Base-by-base conservation (phyloP, 2,329 filamentous ascomycete species). In the Hypoxylon sp. region DNA sequence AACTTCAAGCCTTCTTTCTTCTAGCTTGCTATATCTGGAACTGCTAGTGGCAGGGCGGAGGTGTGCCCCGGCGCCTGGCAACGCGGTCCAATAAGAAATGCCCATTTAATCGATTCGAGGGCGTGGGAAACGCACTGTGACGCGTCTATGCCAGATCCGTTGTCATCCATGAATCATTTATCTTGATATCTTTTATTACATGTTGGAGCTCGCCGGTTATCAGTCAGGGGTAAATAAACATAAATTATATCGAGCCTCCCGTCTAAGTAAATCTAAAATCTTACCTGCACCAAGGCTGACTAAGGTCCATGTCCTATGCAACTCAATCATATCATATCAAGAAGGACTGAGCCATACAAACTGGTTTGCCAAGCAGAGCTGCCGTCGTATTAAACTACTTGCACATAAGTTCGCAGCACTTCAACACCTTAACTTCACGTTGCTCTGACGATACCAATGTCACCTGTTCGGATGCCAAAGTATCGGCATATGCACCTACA, bases 101-200 rank as follows among this genome's bases (percentile, higher is more conserved):
- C 42, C 38, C 53, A 57, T 63, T 63, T 50, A 55, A 58, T 55
- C 56, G 46, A 53, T 49, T 15, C 37, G 35, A 38, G 3, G 20
- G 49, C 18, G 49, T 21, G 29, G 35, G 33, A 52, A 50, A 63
- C 38, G 60, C 60, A 60, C 57, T 60, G 57, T 60, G 57, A 58
- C 57, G 60, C 60, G 60, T 60, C 40, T 55, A 21, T 52, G 38
- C 42, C 42, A 47, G 54, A 29, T 43, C 35, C 54, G 38, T 38
- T 38, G 31, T 15, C 54, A 62, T 48, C 42, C 52, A 45, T 60
- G 41, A 55, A 49, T 60, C 52, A 60, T 49, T 41, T 24, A 46
- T 46, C n/a, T n/a, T n/a, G n/a, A n/a, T n/a, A n/a, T n/a, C 23
- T 29, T 46, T 35, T 26, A 42, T 50, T 40, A 27, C 11, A 37